phyloP scores from a whole-genome alignment of 2,329 filamentous ascomycete species.

The Aspergillus ibericus region DNA sequence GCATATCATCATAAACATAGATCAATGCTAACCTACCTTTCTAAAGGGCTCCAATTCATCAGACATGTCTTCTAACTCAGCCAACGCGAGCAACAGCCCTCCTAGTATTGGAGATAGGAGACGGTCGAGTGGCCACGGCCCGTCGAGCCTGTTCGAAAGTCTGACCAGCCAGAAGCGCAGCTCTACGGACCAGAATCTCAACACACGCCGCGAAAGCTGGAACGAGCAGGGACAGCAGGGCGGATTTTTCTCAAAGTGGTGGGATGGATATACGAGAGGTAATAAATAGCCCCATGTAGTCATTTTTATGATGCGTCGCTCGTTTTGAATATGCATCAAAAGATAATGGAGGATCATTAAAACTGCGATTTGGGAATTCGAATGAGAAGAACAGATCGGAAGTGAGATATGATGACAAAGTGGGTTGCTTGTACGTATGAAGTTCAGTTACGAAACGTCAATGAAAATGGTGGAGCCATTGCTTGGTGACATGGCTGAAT shows the following conservation, averaged over 20 bases:
- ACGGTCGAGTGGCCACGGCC: constrained; percentile 28
- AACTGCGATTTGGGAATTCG: not conserved
- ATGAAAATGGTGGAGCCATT: not conserved
- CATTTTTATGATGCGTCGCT: not conserved
- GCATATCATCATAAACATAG: not conserved
- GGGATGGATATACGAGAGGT: constrained; percentile 43
- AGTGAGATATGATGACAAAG: not conserved
- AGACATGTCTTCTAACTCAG: constrained; percentile 26
- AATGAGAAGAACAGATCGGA: not conserved
- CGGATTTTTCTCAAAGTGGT: constrained; percentile 42
- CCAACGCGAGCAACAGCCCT: constrained; percentile 11
- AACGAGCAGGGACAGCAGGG: constrained; percentile 44
- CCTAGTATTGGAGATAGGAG: constrained; percentile 26
- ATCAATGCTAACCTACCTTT: not conserved
- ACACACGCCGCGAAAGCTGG: constrained; percentile 44
- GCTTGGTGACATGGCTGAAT: not conserved
- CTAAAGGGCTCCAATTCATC: constrained; percentile 32
- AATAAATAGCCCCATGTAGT: constrained; percentile 13
- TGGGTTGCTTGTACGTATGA: not conserved
- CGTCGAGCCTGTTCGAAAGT: constrained; percentile 27
- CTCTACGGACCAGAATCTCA: constrained; percentile 35
- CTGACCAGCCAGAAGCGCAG: constrained; percentile 49
- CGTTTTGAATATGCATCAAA: not conserved
- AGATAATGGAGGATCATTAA: not conserved
- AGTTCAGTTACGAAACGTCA: not conserved